Evolutionary conservation across 805 yeast species (phyloP).

Genomic region (Candida hispaniensis): DNA sequence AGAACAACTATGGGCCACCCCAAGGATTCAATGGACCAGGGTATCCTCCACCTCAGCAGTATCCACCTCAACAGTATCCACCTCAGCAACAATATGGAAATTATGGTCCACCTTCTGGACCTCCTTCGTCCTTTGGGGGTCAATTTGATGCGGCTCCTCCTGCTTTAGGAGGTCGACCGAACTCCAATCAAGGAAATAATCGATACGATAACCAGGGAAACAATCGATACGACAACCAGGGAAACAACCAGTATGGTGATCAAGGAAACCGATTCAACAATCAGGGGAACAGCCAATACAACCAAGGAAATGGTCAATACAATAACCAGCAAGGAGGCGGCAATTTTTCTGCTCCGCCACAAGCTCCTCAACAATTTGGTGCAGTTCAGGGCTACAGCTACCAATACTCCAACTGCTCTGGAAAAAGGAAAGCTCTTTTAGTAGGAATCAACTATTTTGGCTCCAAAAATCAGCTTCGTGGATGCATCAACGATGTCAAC

Average conservation of each 20-base stretch:
- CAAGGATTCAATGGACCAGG: too few species aligned
- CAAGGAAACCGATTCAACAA: too few species aligned
- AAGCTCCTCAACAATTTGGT: constrained; percentile 8
- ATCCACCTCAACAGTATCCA: too few species aligned
- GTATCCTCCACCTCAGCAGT: too few species aligned
- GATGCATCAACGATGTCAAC: constrained; percentile 67
- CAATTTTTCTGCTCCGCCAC: constrained; percentile 7
- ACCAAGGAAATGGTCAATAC: background rate
- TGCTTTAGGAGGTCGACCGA: constrained; percentile 1
- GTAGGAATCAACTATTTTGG: constrained; percentile 75
- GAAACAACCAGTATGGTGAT: background rate
- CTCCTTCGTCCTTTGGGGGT: too few species aligned
- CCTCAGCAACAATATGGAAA: too few species aligned
- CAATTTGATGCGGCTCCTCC: constrained; percentile 3
- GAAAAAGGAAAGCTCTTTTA: constrained; percentile 61
- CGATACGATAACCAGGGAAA: background rate
- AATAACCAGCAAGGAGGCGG: background rate
- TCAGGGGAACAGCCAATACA: background rate
- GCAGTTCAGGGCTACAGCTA: constrained; percentile 3
- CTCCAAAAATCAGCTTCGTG: constrained; percentile 47
- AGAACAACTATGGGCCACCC: too few species aligned
- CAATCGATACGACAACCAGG: background rate
- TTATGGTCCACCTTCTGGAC: too few species aligned
- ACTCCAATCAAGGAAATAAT: constrained; percentile 1
- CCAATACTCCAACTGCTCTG: constrained; percentile 26